Evolutionary conservation across 2,329 filamentous ascomycete species (phyloP).

Genomic region (Colletotrichum viniferum): DNA sequence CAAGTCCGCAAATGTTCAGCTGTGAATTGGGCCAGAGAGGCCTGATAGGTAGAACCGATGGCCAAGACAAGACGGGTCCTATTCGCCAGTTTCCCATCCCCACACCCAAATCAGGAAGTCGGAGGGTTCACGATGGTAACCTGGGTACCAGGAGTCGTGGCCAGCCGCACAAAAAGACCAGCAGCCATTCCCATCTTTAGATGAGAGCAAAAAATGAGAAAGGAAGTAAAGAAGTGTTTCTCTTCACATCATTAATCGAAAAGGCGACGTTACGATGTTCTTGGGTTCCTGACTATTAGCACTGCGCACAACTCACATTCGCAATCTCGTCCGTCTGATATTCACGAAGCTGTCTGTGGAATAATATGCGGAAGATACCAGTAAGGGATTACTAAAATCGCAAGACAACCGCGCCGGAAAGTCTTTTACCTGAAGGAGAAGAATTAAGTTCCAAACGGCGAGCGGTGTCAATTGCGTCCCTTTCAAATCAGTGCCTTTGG

Average conservation of each 20-base stretch:
- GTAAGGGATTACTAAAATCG: accelerated
- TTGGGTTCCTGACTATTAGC: not conserved
- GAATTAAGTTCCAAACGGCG: not conserved
- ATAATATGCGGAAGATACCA: not conserved
- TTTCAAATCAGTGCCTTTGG: too few relatives aligned
- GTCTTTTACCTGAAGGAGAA: not conserved
- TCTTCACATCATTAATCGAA: not conserved
- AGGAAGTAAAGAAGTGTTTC: not conserved
- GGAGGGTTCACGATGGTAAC: not conserved
- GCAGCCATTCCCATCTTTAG: not conserved
- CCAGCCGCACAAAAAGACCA: not conserved
- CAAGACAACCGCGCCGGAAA: not conserved
- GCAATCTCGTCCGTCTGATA: not conserved
- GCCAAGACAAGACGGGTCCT: not conserved
- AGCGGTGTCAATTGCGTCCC: too few relatives aligned
- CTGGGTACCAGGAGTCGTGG: not conserved
- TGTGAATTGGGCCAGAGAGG: not conserved
- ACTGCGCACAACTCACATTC: not conserved
- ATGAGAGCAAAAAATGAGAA: not conserved
- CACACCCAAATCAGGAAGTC: not conserved
- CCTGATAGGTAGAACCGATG: not conserved
- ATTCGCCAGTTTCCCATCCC: not conserved
- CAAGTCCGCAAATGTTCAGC: not conserved
- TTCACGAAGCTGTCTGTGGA: not conserved
- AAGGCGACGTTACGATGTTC: not conserved